A percentile compares a stretch with the other conserved stretches of the same genome.
Evolutionary conservation across 768 basidiomycete species (phyloP).

Genomic region (Tylopilus intermedius): DNA sequence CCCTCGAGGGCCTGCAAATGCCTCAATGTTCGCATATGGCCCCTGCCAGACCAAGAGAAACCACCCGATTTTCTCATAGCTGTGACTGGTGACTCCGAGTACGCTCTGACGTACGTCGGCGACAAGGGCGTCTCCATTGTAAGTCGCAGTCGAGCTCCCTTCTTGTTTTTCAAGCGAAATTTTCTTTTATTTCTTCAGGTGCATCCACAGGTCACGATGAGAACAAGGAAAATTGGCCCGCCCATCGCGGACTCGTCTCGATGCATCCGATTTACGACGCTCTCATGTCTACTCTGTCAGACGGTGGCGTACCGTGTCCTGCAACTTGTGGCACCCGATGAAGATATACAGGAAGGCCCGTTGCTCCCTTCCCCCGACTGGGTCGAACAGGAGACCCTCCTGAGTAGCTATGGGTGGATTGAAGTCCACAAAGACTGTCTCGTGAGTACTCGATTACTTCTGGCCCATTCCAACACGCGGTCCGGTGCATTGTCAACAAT

Average conservation of each 20-base stretch:
- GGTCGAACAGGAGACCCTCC: constrained; percentile 69
- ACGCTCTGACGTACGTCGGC: constrained; percentile 54
- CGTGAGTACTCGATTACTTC: constrained; percentile 43
- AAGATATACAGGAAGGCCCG: constrained; percentile 58
- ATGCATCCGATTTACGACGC: constrained; percentile 54
- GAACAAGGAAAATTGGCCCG: constrained; percentile 47
- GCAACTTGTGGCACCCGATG: constrained; percentile 52
- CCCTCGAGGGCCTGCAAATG: constrained; percentile 57
- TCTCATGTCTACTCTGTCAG: constrained; percentile 69
- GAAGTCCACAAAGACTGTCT: constrained; percentile 61
- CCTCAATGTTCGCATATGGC: constrained; percentile 60
- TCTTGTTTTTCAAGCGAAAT: not conserved
- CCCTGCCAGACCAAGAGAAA: constrained; percentile 26
- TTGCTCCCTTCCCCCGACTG: constrained; percentile 70
- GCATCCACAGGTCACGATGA: constrained; percentile 67
- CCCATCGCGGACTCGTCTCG: constrained; percentile 42
- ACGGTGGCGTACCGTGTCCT: constrained; percentile 63
- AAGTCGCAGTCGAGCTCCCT: constrained; percentile 24
- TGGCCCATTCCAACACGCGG: not conserved
- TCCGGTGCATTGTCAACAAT: not conserved
- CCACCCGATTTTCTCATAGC: constrained; percentile 34
- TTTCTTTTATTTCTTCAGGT: constrained; percentile 36
- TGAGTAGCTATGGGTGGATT: constrained; percentile 67
- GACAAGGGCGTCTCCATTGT: constrained; percentile 67
- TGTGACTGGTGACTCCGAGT: constrained; percentile 33